phyloP scores from a whole-genome alignment of 2,329 filamentous ascomycete species.

The Leptographium flavum region DNA sequence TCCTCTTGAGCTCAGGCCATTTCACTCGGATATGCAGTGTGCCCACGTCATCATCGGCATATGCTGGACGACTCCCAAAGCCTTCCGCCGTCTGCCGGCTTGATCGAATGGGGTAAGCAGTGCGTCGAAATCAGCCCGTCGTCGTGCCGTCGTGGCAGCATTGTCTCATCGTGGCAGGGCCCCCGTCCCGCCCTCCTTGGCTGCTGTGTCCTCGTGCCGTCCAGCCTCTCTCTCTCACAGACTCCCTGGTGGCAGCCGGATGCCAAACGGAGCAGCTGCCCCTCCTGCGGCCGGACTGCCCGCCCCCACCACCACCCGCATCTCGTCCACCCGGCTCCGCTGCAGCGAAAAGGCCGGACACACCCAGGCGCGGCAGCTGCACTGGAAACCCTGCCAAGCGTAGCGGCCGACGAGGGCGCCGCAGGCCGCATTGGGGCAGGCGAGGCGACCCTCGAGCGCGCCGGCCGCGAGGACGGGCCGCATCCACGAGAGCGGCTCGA shows the following conservation, averaged over 20 bases:
- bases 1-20: too few species aligned
- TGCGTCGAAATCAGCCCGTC: too few species aligned
- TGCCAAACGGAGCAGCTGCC: conserved; percentile 24
- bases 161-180: too few species aligned
- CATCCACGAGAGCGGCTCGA: conserved; percentile 96
- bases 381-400: conserved; percentile 90
- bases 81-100: too few species aligned
- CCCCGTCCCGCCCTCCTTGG: too few species aligned
- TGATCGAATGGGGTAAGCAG: too few species aligned
- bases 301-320: conserved; percentile 13
- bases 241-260: conserved; percentile 40
- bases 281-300: conserved; percentile 6
- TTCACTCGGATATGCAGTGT: too few species aligned
- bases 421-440: conserved; percentile 69
- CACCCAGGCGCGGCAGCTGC: conserved; percentile 82
- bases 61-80: too few species aligned
- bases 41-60: too few species aligned
- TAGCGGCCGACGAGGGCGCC: conserved; percentile 79
- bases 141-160: too few species aligned
- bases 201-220: too few species aligned
- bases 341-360: conserved; percentile 81
- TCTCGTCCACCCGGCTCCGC: conserved; percentile 68
- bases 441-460: conserved; percentile 67
- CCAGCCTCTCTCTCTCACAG: too few species aligned
- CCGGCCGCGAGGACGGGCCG: conserved; percentile 65